Conservation (phyloP, 2,329 filamentous ascomycete genomes). For the Mariannaea elegans region DNA sequence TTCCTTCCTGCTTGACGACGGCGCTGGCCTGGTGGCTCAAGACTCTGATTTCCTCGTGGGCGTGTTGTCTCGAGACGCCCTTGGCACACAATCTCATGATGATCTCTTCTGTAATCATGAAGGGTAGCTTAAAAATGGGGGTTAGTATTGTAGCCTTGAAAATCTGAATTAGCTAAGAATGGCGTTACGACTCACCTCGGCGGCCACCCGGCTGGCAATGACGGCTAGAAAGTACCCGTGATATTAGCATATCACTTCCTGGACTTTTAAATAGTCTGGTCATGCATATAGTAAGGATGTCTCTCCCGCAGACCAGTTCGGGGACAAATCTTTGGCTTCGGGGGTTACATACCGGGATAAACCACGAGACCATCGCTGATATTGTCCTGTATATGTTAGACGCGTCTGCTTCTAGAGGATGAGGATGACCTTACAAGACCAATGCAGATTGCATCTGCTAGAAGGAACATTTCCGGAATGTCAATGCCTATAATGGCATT, state of each 20-base stretch:
- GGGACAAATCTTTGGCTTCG: background rate
- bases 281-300: background rate
- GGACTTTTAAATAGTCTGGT: background rate
- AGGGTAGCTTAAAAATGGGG: constrained; percentile 74
- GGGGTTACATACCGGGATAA: constrained; percentile 54
- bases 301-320: background rate
- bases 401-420: background rate
- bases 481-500: constrained; percentile 64
- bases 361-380: constrained; percentile 76
- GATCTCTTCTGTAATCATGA: constrained; percentile 72
- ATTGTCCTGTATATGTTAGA: constrained; percentile 58
- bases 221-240: background rate
- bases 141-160: constrained; percentile 4
- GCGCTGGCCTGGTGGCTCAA: constrained; percentile 78
- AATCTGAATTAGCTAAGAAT: background rate
- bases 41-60: constrained; percentile 88
- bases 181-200: background rate
- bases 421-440: constrained; percentile 49
- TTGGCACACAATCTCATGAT: constrained; percentile 81
- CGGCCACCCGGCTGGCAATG: background rate
- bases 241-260: background rate
- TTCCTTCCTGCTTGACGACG: constrained; percentile 68
- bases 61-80: constrained; percentile 76
- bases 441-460: constrained; percentile 74
- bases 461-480: constrained; percentile 73